A percentile compares a stretch with the other conserved stretches of the same genome.
Evolutionary conservation across 1,284 basidiomycete genomes (phyloP).

Genomic region (Cryptococcus floricola): DNA sequence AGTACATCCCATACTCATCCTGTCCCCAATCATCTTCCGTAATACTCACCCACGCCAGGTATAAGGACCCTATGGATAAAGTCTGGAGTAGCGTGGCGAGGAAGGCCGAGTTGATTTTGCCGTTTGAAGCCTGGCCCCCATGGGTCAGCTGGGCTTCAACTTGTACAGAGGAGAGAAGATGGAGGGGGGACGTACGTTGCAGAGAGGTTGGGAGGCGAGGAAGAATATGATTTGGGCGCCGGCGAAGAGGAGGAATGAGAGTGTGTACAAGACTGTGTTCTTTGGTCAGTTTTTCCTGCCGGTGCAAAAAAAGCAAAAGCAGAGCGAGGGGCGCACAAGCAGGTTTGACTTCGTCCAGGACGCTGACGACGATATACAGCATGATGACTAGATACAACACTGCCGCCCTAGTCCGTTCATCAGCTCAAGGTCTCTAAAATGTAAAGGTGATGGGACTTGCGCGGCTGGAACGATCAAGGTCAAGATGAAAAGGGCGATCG

Average conservation of each 20-base stretch:
- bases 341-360: slow-evolving; percentile 68
- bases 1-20: slow-evolving; percentile 21
- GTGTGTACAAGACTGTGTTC: slow-evolving; percentile 41
- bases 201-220: slow-evolving; percentile 69
- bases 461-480: slow-evolving; percentile 77
- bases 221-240: slow-evolving; percentile 73
- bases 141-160: neutral
- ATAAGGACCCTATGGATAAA: slow-evolving; percentile 63
- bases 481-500: slow-evolving; percentile 69
- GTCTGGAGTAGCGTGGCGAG: slow-evolving; percentile 64
- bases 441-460: slow-evolving; percentile 52
- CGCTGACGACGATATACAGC: slow-evolving; percentile 66
- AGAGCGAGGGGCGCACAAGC: slow-evolving; percentile 50
- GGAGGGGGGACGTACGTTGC: slow-evolving; percentile 56
- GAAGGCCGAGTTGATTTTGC: slow-evolving; percentile 74
- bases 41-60: slow-evolving; percentile 63
- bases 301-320: neutral
- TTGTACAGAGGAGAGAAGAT: neutral
- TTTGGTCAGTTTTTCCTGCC: neutral
- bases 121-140: slow-evolving; percentile 54
- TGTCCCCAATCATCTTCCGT: slow-evolving; percentile 44
- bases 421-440: too few relatives aligned
- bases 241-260: slow-evolving; percentile 65
- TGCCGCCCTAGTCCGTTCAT: slow-evolving; percentile 55
- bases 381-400: slow-evolving; percentile 66